Base-by-base conservation (phyloP, 306 rosid species). In the Fragaria ananassa region DNA sequence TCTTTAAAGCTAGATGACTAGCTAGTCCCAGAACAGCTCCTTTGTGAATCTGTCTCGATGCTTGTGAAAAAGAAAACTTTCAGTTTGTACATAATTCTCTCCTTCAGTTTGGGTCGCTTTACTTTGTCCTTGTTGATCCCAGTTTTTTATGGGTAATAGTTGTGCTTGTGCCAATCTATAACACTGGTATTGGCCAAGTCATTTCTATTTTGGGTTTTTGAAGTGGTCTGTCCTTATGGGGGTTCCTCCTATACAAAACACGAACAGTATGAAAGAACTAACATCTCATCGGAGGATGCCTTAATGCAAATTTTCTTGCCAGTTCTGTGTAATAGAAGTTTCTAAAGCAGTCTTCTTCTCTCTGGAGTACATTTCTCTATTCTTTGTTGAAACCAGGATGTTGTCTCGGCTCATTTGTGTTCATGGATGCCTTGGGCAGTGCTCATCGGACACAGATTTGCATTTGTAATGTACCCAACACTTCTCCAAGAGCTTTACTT, bases 121-220 rank as follows among this genome's bases (percentile, higher is more conserved):
- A 64, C 11, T 46, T 35, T 58, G 68, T 46, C 57, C 69, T 56
- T 74, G 69, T 66, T 60, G 74, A 75, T 65, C 50, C 85, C 74
- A 37, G 68, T 82, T 83, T 86, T 78, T 65, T 76, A 60, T 61
- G 87, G 94, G 89, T 71, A 58, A 87, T 82, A 63, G 67, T 64
- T 85, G 69, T 77, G 62, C 73, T 72, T 47, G 81, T 71, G 88
- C 87, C 83, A 62, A 83, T 78, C 70, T 72, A 66, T 25, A 8
- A 77, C 66, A 29, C 49, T 71, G 72, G 72, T 60, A 27, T 53
- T 58, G 64, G 86, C 85, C 39, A 23, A 44, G 12, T 78, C 49
- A 47, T 67, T 69, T 68, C 58, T 66, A 80, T 68, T 76, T 68
- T 67, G 66, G 68, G 76, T 72, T 78, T 31, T 66, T 53, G 34